Evolutionary conservation across 768 basidiomycete genomes (phyloP), one percentile per base, ranked within the genome.

Genomic region (Xerocomus brunneocitrinus): DNA sequence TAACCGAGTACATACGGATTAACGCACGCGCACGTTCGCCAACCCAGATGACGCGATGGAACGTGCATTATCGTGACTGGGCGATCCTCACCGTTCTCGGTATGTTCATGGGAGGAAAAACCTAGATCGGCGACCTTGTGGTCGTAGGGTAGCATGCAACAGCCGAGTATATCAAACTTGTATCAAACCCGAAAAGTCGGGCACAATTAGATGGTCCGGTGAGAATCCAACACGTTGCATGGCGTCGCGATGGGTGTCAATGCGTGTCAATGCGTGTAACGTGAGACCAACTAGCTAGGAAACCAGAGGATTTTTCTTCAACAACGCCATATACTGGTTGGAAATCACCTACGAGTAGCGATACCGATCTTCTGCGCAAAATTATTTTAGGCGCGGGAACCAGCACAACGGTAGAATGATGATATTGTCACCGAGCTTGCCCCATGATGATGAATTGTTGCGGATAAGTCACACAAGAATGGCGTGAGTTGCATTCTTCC

Each of bases 401-500:
- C 25, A 16, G 43, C 4, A 16, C 5, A 13, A 30, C 7, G 28
- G 8, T 16, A n/a, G 41, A 25, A 42, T 25, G 39, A 24, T 8
- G 10, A 10, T 40, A 31, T 31, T 49, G 28, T 31, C 19, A 10
- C 48, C 38, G 28, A 31, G 30, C 19, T 12, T 31, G 25, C 34
- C 13, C 34, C 19, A 19, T 19, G 19, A 34, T 27, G 30, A 31
- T 48, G 28, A 24, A 25, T 8, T 8, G 8, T 8, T 28, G 28
- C 6, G 25, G 46, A 46, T 28, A 38, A 47, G 38, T 47, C 25
- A 10, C 42, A 8, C 27, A 36, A 36, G 1, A 10, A 36, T 34
- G 41, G 51, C 47, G 51, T 38, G 30, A 32, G 27, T 9, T 28
- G 24, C 28, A 47, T 43, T 49, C 34, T n/a, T 32, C 42, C 57